A percentile compares a stretch with the other conserved stretches of the same genome.
Evolutionary conservation across 2,329 filamentous ascomycete genomes (phyloP).

Genomic region (Fonsecaea monophora): DNA sequence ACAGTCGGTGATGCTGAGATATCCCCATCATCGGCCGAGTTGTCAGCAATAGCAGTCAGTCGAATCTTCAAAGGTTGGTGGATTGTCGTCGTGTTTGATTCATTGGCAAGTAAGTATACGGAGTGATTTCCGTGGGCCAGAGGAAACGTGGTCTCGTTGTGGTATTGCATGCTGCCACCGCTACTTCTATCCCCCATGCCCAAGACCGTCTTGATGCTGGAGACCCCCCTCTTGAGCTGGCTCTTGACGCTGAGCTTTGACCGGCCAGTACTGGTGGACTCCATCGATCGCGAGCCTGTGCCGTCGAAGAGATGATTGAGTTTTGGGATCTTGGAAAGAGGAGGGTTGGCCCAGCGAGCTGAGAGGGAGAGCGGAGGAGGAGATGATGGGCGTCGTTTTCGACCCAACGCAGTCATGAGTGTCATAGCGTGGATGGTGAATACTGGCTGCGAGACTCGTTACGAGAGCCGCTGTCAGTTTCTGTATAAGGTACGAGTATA

Average conservation of each 20-base stretch:
- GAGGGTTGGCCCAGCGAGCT: slow-evolving; percentile 15
- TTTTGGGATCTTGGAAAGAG: slow-evolving; percentile 25
- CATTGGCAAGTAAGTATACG: slow-evolving; percentile 26
- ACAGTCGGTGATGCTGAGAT: background rate
- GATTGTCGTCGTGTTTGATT: slow-evolving; percentile 28
- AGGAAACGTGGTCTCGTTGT: slow-evolving; percentile 19
- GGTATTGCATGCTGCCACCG: slow-evolving; percentile 19
- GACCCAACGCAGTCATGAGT: slow-evolving; percentile 27
- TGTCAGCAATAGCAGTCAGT: slow-evolving; percentile 26
- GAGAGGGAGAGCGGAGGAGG: slow-evolving; percentile 5
- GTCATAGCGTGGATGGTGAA: slow-evolving; percentile 25
- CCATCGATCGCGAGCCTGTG: slow-evolving; percentile 32
- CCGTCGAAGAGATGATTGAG: slow-evolving; percentile 35
- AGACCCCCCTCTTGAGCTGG: slow-evolving; percentile 33
- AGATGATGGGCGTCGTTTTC: slow-evolving; percentile 27
- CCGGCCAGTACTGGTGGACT: slow-evolving; percentile 32
- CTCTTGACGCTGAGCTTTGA: slow-evolving; percentile 32
- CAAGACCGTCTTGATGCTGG: slow-evolving; percentile 32
- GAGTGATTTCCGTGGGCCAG: slow-evolving; percentile 7
- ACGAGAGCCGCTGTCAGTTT: background rate
- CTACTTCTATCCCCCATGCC: slow-evolving; percentile 24
- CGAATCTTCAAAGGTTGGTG: slow-evolving; percentile 30
- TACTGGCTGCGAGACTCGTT: background rate
- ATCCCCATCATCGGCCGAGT: slow-evolving; percentile 3
- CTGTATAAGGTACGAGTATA: slow-evolving; percentile 15